These are phyloP conservation scores for Medicago lupulina DNA, from an alignment of 306 rosid genomes.

Conservation along the genomic window DNA sequence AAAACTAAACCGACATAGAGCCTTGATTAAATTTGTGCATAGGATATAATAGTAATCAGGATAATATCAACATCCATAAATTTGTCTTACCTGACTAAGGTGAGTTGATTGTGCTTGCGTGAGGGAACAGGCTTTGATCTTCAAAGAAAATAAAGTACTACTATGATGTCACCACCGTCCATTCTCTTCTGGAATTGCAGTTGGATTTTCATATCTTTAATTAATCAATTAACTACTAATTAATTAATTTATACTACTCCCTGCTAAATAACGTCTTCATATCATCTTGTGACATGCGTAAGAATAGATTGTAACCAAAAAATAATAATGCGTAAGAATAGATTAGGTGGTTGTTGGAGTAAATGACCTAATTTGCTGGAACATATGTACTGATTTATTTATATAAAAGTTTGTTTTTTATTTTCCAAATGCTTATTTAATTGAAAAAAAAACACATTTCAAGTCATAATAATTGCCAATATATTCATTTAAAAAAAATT, in stretches of 20 bases:
- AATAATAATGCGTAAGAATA: not conserved
- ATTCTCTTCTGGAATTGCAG: not conserved
- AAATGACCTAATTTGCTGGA: not conserved
- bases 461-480: not conserved
- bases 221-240: too few species aligned
- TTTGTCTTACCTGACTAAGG: not conserved
- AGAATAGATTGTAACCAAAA: too few species aligned
- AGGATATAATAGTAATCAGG: not conserved
- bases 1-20: not conserved
- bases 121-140: not conserved
- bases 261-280: not conserved
- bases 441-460: not conserved
- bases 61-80: not conserved
- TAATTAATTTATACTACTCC: too few species aligned
- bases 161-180: slow-evolving; percentile 1
- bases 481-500: not conserved
- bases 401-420: too few species aligned
- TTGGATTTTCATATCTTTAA: too few species aligned
- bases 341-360: not conserved
- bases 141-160: not conserved
- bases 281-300: not conserved
- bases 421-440: not conserved
- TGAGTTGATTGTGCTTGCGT: not conserved
- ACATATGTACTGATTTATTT: too few species aligned
- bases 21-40: not conserved